These are phyloP conservation scores for Endoconidiophora laricicola DNA, from an alignment of 2,329 filamentous ascomycete species.

Conservation along the genomic window DNA sequence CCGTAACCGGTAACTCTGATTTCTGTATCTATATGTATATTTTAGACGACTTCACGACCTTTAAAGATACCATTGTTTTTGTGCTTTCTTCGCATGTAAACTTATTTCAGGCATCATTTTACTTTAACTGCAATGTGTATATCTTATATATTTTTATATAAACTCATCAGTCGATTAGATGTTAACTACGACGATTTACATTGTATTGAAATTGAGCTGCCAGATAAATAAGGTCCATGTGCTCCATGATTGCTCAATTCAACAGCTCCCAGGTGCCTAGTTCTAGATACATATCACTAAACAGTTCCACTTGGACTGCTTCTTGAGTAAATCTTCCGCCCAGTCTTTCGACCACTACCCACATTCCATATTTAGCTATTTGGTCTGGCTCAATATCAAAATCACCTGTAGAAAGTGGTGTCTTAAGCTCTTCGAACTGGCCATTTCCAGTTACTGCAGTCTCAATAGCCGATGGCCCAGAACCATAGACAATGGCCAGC, in stretches of 20 bases:
- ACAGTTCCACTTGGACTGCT: conserved; percentile 35
- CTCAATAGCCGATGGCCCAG: conserved; percentile 48
- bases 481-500: conserved; percentile 55
- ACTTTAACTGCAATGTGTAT: neutral
- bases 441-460: conserved; percentile 54
- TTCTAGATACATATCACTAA: conserved; percentile 31
- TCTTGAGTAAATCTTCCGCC: conserved; percentile 31
- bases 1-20: conserved; percentile 16
- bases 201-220: too few relatives aligned
- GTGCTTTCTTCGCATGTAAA: neutral
- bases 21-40: neutral
- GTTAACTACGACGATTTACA: too few relatives aligned
- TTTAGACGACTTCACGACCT: neutral
- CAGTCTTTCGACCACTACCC: conserved; percentile 69
- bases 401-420: conserved; percentile 52
- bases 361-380: conserved; percentile 42
- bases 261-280: conserved; percentile 27
- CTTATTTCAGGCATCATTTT: neutral
- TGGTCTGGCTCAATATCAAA: conserved; percentile 56
- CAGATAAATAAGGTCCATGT: too few relatives aligned
- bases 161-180: neutral
- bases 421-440: conserved; percentile 52
- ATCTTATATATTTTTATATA: neutral
- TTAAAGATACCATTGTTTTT: neutral
- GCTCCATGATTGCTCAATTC: too few relatives aligned